A percentile compares a stretch with the other conserved stretches of the same genome.
phyloP scores from a whole-genome alignment of 345 rosid species.

The Aethionema arabicum region DNA sequence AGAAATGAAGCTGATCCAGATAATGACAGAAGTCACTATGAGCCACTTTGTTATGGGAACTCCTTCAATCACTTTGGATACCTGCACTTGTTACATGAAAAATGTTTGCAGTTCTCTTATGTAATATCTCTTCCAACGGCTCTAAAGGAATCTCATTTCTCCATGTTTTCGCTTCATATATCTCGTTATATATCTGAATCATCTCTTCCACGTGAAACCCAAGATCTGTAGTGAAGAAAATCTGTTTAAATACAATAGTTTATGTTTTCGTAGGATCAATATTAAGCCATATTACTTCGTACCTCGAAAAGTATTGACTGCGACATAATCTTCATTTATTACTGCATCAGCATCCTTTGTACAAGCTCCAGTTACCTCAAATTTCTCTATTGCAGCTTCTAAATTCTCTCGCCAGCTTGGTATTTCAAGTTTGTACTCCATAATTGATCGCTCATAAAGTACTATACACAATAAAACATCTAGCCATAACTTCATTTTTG shows the following conservation, averaged over 20 bases:
- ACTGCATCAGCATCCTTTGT: constrained; percentile 54
- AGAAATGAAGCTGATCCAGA: constrained; percentile 30
- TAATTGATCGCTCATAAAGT: constrained; percentile 78
- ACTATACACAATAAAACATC: constrained; percentile 77
- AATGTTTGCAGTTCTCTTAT: constrained; percentile 53
- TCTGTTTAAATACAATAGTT: constrained; percentile 4
- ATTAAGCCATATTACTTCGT: constrained; percentile 20
- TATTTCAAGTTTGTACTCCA: constrained; percentile 75
- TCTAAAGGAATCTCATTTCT: constrained; percentile 55
- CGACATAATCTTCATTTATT: constrained; percentile 64
- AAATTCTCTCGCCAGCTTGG: constrained; percentile 72
- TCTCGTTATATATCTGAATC: constrained; percentile 74
- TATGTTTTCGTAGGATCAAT: not conserved
- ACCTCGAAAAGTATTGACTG: constrained; percentile 60
- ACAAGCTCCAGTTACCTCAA: constrained; percentile 73
- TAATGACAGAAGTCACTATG: constrained; percentile 23
- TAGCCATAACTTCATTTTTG: constrained; percentile 61
- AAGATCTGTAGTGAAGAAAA: constrained; percentile 47
- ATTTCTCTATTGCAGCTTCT: constrained; percentile 78
- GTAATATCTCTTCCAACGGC: constrained; percentile 66
- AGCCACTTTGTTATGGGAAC: constrained; percentile 12
- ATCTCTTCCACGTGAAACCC: constrained; percentile 70
- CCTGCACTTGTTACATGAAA: constrained; percentile 51
- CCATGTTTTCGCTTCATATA: constrained; percentile 71
- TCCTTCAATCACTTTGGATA: constrained; percentile 27